Conservation (phyloP, 1,139 yeast species). For the Pichia norvegensis region DNA sequence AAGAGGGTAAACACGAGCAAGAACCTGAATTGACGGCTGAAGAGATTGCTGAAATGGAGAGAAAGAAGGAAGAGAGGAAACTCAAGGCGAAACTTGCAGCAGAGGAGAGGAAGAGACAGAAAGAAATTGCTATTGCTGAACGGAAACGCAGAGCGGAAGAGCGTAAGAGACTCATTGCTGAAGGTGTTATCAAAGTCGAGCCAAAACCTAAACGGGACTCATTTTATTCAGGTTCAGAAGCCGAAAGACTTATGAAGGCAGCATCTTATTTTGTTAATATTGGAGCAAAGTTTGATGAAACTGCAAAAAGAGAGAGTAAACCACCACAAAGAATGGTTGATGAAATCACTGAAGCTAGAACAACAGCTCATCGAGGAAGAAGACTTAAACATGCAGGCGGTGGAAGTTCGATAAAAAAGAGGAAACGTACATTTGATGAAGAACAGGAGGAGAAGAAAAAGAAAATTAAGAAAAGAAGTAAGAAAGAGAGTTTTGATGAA, state of each 20-base stretch:
- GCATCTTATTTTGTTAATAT: slow-evolving; percentile 20
- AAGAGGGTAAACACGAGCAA: background rate
- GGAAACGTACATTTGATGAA: background rate
- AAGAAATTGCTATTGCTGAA: slow-evolving; percentile 2
- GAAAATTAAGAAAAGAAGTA: background rate
- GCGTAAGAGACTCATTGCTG: slow-evolving; percentile 8
- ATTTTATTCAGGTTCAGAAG: slow-evolving; percentile 17
- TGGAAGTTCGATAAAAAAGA: background rate
- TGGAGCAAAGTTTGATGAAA: slow-evolving; percentile 16
- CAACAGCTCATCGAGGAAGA: slow-evolving; percentile 7
- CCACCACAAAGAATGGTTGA: slow-evolving; percentile 19
- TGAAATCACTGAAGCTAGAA: slow-evolving; percentile 5
- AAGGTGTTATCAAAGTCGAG: slow-evolving; percentile 7
- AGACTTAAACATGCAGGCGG: slow-evolving; percentile 3
- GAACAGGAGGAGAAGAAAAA: background rate
- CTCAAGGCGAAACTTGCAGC: slow-evolving; percentile 1
- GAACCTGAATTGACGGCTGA: slow-evolving; percentile 3
- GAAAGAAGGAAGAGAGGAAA: slow-evolving; percentile 4
- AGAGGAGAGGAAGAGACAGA: background rate
- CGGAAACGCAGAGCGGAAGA: slow-evolving; percentile 2
- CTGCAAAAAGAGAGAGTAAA: slow-evolving; percentile 17
- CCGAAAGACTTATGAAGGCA: slow-evolving; percentile 19
- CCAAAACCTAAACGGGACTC: slow-evolving; percentile 11
- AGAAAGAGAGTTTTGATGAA: background rate
- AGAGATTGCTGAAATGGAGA: slow-evolving; percentile 7